Conservation (phyloP, 139 green algal genomes). For the Chlorella sp. region DNA sequence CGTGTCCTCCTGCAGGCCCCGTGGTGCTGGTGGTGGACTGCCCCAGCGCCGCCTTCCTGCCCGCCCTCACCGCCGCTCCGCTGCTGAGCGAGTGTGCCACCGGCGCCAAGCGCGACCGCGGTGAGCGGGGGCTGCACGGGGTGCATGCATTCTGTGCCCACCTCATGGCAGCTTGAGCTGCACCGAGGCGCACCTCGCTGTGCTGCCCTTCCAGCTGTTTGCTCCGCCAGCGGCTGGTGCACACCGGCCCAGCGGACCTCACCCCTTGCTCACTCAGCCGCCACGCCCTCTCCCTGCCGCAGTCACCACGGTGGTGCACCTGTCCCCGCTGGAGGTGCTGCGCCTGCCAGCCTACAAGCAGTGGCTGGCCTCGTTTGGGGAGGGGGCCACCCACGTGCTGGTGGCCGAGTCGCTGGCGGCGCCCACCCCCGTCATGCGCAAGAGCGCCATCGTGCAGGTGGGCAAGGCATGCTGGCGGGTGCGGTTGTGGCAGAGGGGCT, state of each 20-base stretch:
- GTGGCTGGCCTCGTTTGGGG: constrained; percentile 48
- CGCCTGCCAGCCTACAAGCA: constrained; percentile 40
- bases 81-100: constrained; percentile 14
- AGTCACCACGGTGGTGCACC: constrained; percentile 68
- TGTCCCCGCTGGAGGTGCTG: constrained; percentile 61
- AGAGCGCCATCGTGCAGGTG: constrained; percentile 27
- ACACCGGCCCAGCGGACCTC: neutral
- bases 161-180: too few species aligned
- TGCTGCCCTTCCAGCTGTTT: too few species aligned
- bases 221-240: too few species aligned
- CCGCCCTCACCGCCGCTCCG: constrained; percentile 32
- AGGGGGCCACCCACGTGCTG: constrained; percentile 54
- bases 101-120: neutral
- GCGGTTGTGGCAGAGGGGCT: neutral
- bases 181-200: too few species aligned
- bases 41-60: constrained; percentile 60
- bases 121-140: neutral
- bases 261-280: neutral
- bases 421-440: constrained; percentile 33
- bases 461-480: neutral
- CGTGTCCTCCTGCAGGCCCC: constrained; percentile 53
- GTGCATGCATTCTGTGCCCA: neutral
- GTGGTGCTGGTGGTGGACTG: constrained; percentile 88
- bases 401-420: constrained; percentile 30
- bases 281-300: neutral